phyloP scores from a whole-genome alignment of 108 stramenopile species.

The Discostella pseudostelligera region DNA sequence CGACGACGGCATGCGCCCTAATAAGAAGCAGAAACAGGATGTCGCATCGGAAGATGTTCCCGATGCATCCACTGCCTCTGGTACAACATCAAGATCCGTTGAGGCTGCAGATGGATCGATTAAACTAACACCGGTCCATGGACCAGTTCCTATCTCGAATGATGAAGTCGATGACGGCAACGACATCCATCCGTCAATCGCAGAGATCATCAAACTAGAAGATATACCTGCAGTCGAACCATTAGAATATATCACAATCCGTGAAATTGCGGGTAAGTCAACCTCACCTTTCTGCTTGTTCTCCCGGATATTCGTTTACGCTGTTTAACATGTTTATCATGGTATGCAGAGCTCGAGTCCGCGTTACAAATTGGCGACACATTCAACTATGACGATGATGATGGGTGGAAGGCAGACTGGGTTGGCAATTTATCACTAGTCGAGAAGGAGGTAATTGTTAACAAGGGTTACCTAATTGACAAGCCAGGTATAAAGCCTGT shows the following conservation, averaged over 20 bases:
- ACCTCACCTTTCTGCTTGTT: slow-evolving; percentile 10
- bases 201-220: slow-evolving; percentile 36
- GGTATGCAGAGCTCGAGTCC: slow-evolving; percentile 39
- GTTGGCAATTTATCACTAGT: slow-evolving; percentile 67
- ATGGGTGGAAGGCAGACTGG: slow-evolving; percentile 78
- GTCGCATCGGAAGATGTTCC: neutral
- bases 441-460: slow-evolving; percentile 64
- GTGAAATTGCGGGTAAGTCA: slow-evolving; percentile 15
- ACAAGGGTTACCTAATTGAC: slow-evolving; percentile 42
- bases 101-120: too few relatives aligned
- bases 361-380: slow-evolving; percentile 51
- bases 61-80: neutral
- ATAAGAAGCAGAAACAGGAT: slow-evolving; percentile 8
- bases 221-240: slow-evolving; percentile 32
- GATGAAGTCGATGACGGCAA: slow-evolving; percentile 11
- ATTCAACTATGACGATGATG: slow-evolving; percentile 38
- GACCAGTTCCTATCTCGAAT: neutral
- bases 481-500: slow-evolving; percentile 34
- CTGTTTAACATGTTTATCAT: slow-evolving; percentile 1
- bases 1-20: neutral
- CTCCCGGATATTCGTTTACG: too few relatives aligned
- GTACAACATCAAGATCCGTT: neutral
- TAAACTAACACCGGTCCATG: too few relatives aligned
- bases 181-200: slow-evolving; percentile 28
- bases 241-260: slow-evolving; percentile 19